Evolutionary conservation across 2,329 filamentous ascomycete genomes (phyloP).

Genomic region (Sordariomycetes sp.): DNA sequence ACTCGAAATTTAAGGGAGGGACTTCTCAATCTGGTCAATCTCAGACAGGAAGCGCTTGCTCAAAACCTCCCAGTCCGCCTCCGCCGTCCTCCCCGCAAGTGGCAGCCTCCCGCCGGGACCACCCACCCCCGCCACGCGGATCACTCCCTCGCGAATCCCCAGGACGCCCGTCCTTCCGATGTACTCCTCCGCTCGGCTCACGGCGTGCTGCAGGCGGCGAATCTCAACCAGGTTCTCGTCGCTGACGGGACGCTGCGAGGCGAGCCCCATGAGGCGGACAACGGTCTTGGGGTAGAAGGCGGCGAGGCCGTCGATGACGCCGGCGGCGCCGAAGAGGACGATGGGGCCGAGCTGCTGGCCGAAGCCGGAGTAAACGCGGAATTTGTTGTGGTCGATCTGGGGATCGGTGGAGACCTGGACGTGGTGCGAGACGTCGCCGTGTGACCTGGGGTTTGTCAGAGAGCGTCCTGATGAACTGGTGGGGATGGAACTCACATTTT

Average conservation of each 20-base stretch:
- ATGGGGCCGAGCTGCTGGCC: constrained; percentile 55
- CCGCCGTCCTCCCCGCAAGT: constrained; percentile 44
- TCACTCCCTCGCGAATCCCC: constrained; percentile 55
- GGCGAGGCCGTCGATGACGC: constrained; percentile 52
- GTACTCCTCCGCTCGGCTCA: constrained; percentile 51
- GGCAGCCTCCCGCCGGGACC: constrained; percentile 48
- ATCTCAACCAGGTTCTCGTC: constrained; percentile 36
- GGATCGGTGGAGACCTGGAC: constrained; percentile 50
- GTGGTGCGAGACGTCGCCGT: constrained; percentile 56
- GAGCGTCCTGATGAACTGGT: background rate
- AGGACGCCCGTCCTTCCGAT: constrained; percentile 50
- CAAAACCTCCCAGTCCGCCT: constrained; percentile 44
- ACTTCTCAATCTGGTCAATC: constrained; percentile 30
- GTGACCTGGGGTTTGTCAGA: constrained; percentile 26
- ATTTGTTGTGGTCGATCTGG: constrained; percentile 44
- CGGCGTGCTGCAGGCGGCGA: constrained; percentile 45
- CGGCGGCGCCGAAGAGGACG: constrained; percentile 45
- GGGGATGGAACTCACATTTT: constrained; percentile 33
- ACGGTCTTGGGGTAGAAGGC: constrained; percentile 56
- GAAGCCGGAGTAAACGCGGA: constrained; percentile 53
- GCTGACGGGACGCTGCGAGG: constrained; percentile 14
- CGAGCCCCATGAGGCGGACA: constrained; percentile 42
- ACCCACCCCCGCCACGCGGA: constrained; percentile 47
- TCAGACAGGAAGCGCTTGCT: constrained; percentile 34
- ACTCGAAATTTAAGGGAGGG: constrained; percentile 5